phyloP scores from a whole-genome alignment of 139 green algal genomes.

The Chlorella sp. region DNA sequence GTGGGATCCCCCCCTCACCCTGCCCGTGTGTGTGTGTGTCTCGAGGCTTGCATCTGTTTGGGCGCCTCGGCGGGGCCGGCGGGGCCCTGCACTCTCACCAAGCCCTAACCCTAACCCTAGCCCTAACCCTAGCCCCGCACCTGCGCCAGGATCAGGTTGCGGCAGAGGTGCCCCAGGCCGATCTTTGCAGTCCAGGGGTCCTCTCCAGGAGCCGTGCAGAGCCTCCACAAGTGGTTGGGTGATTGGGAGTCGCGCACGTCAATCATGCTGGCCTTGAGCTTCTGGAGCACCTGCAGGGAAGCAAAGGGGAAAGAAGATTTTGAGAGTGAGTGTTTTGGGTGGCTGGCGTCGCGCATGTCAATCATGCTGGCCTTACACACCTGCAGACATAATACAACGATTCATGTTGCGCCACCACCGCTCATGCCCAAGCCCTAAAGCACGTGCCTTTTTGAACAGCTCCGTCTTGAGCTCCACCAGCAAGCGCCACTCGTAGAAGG shows the following conservation, averaged over 20 bases:
- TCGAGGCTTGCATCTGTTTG: background rate
- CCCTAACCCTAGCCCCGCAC: conserved; percentile 8
- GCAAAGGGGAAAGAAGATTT: no score
- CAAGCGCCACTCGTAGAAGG: conserved; percentile 33
- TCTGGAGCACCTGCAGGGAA: conserved; percentile 9
- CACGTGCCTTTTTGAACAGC: conserved; percentile 25
- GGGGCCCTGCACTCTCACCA: background rate
- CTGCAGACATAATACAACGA: no score
- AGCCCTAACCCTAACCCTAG: no score
- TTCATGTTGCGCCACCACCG: no score
- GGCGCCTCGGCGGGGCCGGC: no score
- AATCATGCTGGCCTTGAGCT: conserved; percentile 29
- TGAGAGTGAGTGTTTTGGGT: conserved; percentile 20
- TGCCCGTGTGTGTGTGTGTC: background rate
- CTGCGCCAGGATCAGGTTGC: conserved; percentile 30
- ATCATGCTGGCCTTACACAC: conserved; percentile 27
- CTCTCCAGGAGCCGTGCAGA: conserved; percentile 26
- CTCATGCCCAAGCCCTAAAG: background rate
- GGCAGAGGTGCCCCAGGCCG: conserved; percentile 23
- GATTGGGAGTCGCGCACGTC: conserved; percentile 28
- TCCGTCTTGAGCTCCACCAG: conserved; percentile 23
- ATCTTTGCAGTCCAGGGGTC: conserved; percentile 28
- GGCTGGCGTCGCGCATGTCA: conserved; percentile 26
- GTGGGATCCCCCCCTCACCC: background rate
- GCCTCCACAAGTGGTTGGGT: conserved; percentile 27